Evolutionary conservation across 2,329 filamentous ascomycete species (phyloP).

Genomic region (Uncinocarpus reesii): DNA sequence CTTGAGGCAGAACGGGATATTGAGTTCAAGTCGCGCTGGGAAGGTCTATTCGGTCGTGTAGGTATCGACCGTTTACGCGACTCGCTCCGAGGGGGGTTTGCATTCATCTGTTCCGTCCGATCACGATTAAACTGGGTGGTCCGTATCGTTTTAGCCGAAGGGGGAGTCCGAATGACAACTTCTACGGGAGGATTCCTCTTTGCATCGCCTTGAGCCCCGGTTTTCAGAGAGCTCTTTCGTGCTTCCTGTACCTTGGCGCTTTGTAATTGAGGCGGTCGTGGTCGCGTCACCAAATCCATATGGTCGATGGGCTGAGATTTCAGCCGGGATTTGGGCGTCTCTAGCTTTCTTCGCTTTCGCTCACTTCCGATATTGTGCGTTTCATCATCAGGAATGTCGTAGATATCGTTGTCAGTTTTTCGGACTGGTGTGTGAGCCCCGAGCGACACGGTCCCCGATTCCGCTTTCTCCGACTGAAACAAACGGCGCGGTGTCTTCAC

Average conservation of each 20-base stretch:
- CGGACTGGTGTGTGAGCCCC: neutral
- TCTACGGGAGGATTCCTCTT: slow-evolving; percentile 6
- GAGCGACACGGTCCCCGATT: neutral
- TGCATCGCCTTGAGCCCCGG: neutral
- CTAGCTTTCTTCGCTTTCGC: slow-evolving; percentile 17
- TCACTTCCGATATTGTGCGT: slow-evolving; percentile 1
- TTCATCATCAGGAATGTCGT: slow-evolving; percentile 24
- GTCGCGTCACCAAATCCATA: neutral
- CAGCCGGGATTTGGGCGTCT: slow-evolving; percentile 6
- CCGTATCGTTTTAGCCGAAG: slow-evolving; percentile 1
- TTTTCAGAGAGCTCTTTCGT: neutral
- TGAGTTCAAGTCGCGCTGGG: neutral
- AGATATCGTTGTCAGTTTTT: slow-evolving; percentile 16
- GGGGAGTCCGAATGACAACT: slow-evolving; percentile 14
- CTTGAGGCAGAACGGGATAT: neutral
- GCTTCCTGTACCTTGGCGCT: neutral
- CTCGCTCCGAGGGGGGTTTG: neutral
- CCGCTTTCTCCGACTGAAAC: neutral
- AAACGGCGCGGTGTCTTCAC: neutral
- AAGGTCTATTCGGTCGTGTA: neutral
- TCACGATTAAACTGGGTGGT: neutral
- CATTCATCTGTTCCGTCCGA: neutral
- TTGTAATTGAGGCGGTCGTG: neutral
- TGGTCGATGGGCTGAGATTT: slow-evolving; percentile 2
- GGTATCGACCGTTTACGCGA: neutral